A percentile compares a stretch with the other conserved stretches of the same genome.
Conservation (phyloP, 1,284 basidiomycete genomes). For the Irpex sp. region DNA sequence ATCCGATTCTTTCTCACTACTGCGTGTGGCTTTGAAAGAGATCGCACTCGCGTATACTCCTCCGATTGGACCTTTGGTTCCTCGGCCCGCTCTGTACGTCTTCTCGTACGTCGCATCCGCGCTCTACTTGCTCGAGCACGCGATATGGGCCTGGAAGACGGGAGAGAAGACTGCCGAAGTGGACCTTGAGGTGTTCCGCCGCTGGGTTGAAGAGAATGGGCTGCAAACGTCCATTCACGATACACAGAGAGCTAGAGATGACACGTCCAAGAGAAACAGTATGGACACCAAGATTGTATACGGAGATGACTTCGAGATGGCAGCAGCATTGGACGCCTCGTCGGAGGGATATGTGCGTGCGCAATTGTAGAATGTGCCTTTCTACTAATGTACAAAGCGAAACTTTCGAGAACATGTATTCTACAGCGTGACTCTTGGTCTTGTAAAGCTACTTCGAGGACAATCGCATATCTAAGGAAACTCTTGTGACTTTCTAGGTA, state of each 20-base stretch:
- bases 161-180: conserved; percentile 29
- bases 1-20: conserved; percentile 24
- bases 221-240: conserved; percentile 37
- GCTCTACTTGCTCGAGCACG: conserved; percentile 61
- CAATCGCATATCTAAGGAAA: too few species aligned
- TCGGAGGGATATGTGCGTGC: background rate
- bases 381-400: background rate
- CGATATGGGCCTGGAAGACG: conserved; percentile 47
- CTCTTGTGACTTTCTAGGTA: too few species aligned
- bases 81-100: conserved; percentile 54
- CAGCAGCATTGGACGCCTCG: background rate
- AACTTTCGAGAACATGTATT: background rate
- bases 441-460: too few species aligned
- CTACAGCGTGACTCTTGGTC: too few species aligned
- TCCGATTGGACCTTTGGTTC: conserved; percentile 42
- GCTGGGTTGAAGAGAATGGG: conserved; percentile 58
- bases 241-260: conserved; percentile 32
- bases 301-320: conserved; percentile 13
- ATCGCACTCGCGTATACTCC: conserved; percentile 33
- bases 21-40: conserved; percentile 35
- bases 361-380: background rate
- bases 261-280: conserved; percentile 26
- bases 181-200: conserved; percentile 50
- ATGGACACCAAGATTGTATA: conserved; percentile 35
- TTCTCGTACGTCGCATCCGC: conserved; percentile 50